Conservation (phyloP, 495 filamentous ascomycete genomes). For the Umbilicaria muhlenbergii region DNA sequence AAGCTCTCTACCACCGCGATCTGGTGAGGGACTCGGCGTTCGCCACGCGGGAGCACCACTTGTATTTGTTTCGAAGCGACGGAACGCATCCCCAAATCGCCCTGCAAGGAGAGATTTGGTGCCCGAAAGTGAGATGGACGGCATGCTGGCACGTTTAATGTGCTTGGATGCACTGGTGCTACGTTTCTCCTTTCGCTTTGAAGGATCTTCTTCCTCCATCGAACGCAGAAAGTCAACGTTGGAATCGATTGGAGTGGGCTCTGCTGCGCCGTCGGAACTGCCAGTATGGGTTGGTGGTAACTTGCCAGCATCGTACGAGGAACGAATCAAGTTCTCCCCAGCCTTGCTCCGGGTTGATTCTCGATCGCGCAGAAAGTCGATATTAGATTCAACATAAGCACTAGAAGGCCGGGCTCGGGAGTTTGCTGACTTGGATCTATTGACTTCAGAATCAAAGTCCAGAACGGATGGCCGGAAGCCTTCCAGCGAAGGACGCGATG, state of each 20-base stretch:
- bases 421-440: conserved; percentile 49
- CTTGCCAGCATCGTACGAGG: conserved; percentile 9
- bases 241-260: conserved; percentile 60
- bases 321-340: conserved; percentile 11
- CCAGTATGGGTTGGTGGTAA: conserved; percentile 21
- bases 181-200: conserved; percentile 56
- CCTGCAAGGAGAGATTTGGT: conserved; percentile 78
- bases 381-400: conserved; percentile 62
- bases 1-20: conserved; percentile 28
- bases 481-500: conserved; percentile 71
- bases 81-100: conserved; percentile 91
- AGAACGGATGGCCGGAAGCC: conserved; percentile 45
- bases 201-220: conserved; percentile 55
- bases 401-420: conserved; percentile 52
- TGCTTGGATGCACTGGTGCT: conserved; percentile 48
- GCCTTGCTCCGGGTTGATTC: conserved; percentile 23
- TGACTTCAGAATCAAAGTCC: conserved; percentile 40
- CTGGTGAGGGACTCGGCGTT: conserved; percentile 35
- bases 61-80: conserved; percentile 64
- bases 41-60: conserved; percentile 29
- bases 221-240: conserved; percentile 77
- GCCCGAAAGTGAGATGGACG: conserved; percentile 55
- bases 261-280: conserved; percentile 29
- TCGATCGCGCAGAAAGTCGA: conserved; percentile 38
- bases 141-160: conserved; percentile 66